A percentile compares a stretch with the other conserved stretches of the same genome.
phyloP scores from a whole-genome alignment of 1,284 basidiomycete species.

The Coniophora puteana region DNA sequence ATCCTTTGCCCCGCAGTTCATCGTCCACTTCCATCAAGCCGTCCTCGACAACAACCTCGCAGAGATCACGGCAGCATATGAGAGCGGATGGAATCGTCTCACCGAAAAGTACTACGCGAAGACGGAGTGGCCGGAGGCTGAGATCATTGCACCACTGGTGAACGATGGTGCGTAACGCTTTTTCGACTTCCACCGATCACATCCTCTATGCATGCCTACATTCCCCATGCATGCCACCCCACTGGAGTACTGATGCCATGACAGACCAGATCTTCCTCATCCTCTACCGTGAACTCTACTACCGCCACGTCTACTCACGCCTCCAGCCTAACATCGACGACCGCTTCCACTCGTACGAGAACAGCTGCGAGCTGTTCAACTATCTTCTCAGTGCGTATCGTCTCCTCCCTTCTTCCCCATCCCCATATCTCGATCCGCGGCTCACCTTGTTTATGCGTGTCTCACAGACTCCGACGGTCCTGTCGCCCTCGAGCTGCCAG shows the following conservation, averaged over 20 bases:
- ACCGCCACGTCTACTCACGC: constrained; percentile 93
- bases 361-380: constrained; percentile 97
- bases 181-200: constrained; percentile 43
- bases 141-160: constrained; percentile 91
- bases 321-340: constrained; percentile 95
- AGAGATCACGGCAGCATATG: constrained; percentile 90
- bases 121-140: constrained; percentile 97
- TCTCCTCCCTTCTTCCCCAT: constrained; percentile 7
- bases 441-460: neutral
- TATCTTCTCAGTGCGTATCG: constrained; percentile 76
- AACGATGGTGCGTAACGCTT: no score
- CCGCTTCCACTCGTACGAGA: constrained; percentile 97
- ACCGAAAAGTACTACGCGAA: constrained; percentile 95
- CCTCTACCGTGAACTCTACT: constrained; percentile 94
- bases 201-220: constrained; percentile 1
- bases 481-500: constrained; percentile 87
- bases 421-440: constrained; percentile 6
- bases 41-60: constrained; percentile 83
- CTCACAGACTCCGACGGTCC: constrained; percentile 86
- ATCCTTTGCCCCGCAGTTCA: constrained; percentile 53
- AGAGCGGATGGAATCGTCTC: constrained; percentile 94
- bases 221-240: no score
- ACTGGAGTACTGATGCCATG: no score
- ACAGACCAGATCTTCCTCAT: constrained; percentile 95
- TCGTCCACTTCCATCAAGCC: constrained; percentile 88